Conservation (phyloP, 2,329 filamentous ascomycete genomes). For the Mariannaea elegans region DNA sequence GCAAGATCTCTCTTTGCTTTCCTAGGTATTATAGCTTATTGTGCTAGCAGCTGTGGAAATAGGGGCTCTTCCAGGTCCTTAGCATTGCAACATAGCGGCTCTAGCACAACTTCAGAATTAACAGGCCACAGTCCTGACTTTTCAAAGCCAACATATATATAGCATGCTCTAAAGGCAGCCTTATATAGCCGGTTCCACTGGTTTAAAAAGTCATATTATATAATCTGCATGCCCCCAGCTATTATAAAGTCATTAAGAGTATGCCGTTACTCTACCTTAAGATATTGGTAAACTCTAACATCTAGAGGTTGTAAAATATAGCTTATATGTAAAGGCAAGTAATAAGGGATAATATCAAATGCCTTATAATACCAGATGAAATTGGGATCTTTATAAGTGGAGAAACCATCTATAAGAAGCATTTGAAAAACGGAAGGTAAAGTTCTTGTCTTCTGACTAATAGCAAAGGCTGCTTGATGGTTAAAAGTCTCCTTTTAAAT, state of each 20-base stretch:
- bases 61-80: neutral
- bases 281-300: too few species aligned
- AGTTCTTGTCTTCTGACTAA: too few species aligned
- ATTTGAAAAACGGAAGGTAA: too few species aligned
- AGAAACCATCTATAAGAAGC: too few species aligned
- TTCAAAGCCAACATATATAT: conserved; percentile 5
- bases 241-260: neutral
- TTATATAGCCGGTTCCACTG: neutral
- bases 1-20: neutral
- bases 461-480: too few species aligned
- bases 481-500: too few species aligned
- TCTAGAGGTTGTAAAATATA: too few species aligned
- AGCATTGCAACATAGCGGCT: neutral
- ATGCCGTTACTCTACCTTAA: too few species aligned
- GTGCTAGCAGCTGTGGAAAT: neutral
- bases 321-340: too few species aligned
- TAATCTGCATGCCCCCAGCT: neutral
- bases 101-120: neutral
- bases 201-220: neutral
- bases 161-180: neutral
- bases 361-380: too few species aligned
- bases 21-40: neutral
- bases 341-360: too few species aligned
- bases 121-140: neutral
- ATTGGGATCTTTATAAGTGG: too few species aligned